Conservation (phyloP, 2,329 filamentous ascomycete genomes). For the Ceratocystis albifundus region DNA sequence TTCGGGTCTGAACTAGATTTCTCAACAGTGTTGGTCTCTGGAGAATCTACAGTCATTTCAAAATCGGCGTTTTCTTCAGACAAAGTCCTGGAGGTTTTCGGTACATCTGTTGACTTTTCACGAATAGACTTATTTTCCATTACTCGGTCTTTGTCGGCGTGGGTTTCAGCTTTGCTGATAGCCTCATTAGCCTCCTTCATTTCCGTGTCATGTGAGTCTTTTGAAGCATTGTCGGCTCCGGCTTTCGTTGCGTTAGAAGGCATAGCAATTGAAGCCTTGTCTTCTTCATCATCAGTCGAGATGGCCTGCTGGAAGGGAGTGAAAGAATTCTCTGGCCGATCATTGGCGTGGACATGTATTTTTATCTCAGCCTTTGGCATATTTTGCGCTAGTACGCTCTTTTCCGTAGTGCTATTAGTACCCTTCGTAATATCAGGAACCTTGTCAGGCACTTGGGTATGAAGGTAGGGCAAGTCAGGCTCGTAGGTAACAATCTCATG, state of each 20-base stretch:
- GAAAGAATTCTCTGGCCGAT: not conserved
- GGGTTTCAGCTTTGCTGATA: not conserved
- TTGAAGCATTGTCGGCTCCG: not conserved
- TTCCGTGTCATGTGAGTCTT: not conserved
- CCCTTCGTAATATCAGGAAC: not conserved
- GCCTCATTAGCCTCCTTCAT: not conserved
- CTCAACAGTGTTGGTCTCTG: not conserved
- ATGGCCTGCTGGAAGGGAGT: not conserved
- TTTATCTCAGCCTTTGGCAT: not conserved
- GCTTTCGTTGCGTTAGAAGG: not conserved
- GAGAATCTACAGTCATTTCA: slow-evolving; percentile 14
- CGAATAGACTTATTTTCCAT: not conserved
- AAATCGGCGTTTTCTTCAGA: not conserved
- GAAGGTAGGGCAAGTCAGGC: slow-evolving; percentile 27
- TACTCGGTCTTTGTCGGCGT: not conserved
- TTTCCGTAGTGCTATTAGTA: not conserved
- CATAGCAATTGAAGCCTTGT: not conserved
- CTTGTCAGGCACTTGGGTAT: slow-evolving; percentile 9
- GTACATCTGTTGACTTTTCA: not conserved
- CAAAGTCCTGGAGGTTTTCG: not conserved
- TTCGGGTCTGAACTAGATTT: not conserved
- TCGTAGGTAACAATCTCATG: slow-evolving; percentile 37
- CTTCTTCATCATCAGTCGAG: not conserved
- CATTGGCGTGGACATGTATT: not conserved
- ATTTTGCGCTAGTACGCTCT: not conserved